These are phyloP conservation scores for Thelephora ganbajun DNA, from an alignment of 768 basidiomycete species.

Conservation along the genomic window DNA sequence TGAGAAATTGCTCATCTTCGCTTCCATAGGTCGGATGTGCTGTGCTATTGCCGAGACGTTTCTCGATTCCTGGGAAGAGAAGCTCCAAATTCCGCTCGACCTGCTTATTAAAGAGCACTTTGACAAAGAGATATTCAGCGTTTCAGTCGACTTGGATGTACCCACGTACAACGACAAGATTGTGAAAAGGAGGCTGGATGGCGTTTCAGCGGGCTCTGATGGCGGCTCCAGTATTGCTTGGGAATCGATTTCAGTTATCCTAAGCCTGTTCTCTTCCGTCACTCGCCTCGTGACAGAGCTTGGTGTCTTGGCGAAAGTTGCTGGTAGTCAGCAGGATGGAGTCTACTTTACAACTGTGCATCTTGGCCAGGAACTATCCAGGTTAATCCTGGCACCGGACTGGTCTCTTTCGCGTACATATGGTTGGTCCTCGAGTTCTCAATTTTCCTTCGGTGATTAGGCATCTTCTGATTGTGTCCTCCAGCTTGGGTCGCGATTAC, in stretches of 20 bases:
- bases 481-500: constrained; percentile 64
- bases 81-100: constrained; percentile 37
- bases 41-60: constrained; percentile 36
- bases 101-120: constrained; percentile 46
- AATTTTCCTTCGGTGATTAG: too few relatives aligned
- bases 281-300: constrained; percentile 45
- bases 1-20: constrained; percentile 35
- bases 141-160: constrained; percentile 58
- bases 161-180: constrained; percentile 61
- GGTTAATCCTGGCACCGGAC: constrained; percentile 13
- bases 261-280: constrained; percentile 28
- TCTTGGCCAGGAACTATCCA: constrained; percentile 34
- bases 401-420: too few relatives aligned
- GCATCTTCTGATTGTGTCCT: background rate
- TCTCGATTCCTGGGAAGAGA: constrained; percentile 25
- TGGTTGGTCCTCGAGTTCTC: constrained; percentile 6
- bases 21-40: constrained; percentile 40
- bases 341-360: constrained; percentile 41
- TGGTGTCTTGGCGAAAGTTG: constrained; percentile 41
- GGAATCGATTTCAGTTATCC: constrained; percentile 34
- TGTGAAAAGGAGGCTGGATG: constrained; percentile 50
- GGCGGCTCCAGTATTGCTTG: constrained; percentile 38
- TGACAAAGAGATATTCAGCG: constrained; percentile 47
- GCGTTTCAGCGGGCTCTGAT: constrained; percentile 28
- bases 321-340: constrained; percentile 51